Conservation (phyloP, 805 yeast genomes). For the Blastobotrys americana region DNA sequence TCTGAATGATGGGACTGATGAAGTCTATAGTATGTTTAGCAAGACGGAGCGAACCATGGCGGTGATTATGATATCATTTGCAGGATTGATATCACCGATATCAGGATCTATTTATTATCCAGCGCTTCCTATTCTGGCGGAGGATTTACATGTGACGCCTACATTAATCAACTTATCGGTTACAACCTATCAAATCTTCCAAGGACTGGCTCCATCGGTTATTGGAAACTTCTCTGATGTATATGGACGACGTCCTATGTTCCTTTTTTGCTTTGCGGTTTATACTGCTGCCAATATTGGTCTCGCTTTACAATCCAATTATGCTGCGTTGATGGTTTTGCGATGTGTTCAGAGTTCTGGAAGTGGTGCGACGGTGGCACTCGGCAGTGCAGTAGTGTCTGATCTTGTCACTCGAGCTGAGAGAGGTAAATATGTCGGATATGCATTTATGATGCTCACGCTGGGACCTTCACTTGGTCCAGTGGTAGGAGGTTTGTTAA, state of each 20-base stretch:
- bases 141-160: slow-evolving; percentile 47
- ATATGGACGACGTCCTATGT: slow-evolving; percentile 64
- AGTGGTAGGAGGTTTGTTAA: slow-evolving; percentile 46
- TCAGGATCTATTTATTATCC: slow-evolving; percentile 79
- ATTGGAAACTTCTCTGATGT: slow-evolving; percentile 63
- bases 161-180: slow-evolving; percentile 62
- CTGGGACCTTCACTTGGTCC: slow-evolving; percentile 76
- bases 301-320: slow-evolving; percentile 49
- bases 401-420: slow-evolving; percentile 59
- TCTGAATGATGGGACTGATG: neutral
- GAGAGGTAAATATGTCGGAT: slow-evolving; percentile 68
- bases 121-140: slow-evolving; percentile 53
- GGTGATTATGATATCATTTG: slow-evolving; percentile 7
- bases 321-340: slow-evolving; percentile 53
- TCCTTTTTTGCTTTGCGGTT: slow-evolving; percentile 46
- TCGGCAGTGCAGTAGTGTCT: slow-evolving; percentile 63
- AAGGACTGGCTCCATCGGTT: slow-evolving; percentile 70
- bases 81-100: slow-evolving; percentile 61
- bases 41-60: neutral
- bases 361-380: slow-evolving; percentile 65
- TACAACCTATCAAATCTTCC: slow-evolving; percentile 67
- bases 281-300: slow-evolving; percentile 60
- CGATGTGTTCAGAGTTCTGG: slow-evolving; percentile 71
- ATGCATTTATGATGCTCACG: slow-evolving; percentile 54
- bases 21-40: neutral